Evolutionary conservation across 164 flowering plant genomes (phyloP).

Genomic region (Litsea cubeba): DNA sequence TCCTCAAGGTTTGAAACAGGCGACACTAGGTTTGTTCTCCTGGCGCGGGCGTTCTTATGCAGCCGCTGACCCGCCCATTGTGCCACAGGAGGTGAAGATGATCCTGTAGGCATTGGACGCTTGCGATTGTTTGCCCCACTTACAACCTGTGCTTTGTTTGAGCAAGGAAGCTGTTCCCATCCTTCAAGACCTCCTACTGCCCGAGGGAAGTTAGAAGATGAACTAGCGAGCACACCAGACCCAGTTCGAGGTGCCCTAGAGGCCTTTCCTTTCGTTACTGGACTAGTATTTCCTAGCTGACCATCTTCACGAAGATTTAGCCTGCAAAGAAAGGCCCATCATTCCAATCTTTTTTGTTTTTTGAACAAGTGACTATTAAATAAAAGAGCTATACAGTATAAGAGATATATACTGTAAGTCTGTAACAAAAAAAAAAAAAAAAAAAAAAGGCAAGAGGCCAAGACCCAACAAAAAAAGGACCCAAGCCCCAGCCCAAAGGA

Average conservation of each 20-base stretch:
- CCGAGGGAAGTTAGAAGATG: conserved; percentile 54
- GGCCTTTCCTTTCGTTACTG: conserved; percentile 63
- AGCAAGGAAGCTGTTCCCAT: conserved; percentile 55
- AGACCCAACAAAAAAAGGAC: too few relatives aligned
- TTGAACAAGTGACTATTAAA: too few relatives aligned
- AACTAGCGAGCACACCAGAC: conserved; percentile 32
- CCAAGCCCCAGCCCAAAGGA: too few relatives aligned
- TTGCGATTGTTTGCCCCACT: conserved; percentile 52
- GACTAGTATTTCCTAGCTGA: conserved; percentile 33
- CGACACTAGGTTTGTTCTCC: conserved; percentile 73
- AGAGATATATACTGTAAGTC: too few relatives aligned
- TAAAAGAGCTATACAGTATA: too few relatives aligned
- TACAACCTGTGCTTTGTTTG: conserved; percentile 41
- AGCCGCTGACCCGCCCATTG: conserved; percentile 90
- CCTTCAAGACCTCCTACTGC: conserved; percentile 49
- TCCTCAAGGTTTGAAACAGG: conserved; percentile 75
- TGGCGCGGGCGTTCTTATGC: conserved; percentile 68
- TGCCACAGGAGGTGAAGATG: conserved; percentile 78
- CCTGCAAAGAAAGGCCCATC: conserved; percentile 28
- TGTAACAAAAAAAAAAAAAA: too few relatives aligned
- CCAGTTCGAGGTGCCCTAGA: conserved; percentile 67
- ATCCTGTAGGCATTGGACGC: conserved; percentile 59
- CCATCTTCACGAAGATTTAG: conserved; percentile 43
- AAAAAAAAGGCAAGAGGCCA: too few relatives aligned
- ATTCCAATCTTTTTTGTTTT: not conserved